A percentile compares a stretch with the other conserved stretches of the same genome.
Evolutionary conservation across 805 yeast genomes (phyloP).

Genomic region (Monosporozyma unispora): DNA sequence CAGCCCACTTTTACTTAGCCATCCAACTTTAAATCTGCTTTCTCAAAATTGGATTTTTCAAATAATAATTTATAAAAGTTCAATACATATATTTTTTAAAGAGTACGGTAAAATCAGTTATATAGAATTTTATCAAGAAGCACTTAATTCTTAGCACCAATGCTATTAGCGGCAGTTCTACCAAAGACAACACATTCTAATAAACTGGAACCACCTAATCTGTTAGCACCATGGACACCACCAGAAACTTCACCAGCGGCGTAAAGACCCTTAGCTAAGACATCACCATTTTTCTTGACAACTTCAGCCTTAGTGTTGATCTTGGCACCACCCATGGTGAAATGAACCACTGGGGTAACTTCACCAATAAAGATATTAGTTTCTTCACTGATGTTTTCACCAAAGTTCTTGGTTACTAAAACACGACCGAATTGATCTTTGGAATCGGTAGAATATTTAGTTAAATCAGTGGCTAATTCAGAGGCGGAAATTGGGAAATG

Average conservation of each 20-base stretch:
- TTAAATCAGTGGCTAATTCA: constrained; percentile 20
- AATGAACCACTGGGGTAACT: constrained; percentile 55
- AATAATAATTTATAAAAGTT: neutral
- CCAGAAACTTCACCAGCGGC: constrained; percentile 65
- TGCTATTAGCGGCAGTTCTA: constrained; percentile 37
- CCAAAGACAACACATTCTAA: constrained; percentile 57
- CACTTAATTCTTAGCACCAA: constrained; percentile 9
- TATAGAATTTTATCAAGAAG: neutral
- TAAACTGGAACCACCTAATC: constrained; percentile 51
- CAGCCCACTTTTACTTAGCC: too few species aligned
- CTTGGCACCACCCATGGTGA: constrained; percentile 60
- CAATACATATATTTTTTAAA: neutral
- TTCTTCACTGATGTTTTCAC: constrained; percentile 15
- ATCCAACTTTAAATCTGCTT: too few species aligned
- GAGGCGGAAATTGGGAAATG: constrained; percentile 17
- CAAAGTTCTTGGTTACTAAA: constrained; percentile 28
- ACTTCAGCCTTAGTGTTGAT: constrained; percentile 42
- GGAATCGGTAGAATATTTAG: constrained; percentile 14
- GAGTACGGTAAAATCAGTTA: neutral
- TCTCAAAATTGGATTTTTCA: neutral
- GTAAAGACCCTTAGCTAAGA: constrained; percentile 38
- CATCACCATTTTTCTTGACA: constrained; percentile 25
- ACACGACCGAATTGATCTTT: constrained; percentile 33
- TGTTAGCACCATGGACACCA: constrained; percentile 57
- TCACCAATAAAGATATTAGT: constrained; percentile 39